Base-by-base conservation (phyloP, 179 eudicot species). In the Actinidia polygama region DNA sequence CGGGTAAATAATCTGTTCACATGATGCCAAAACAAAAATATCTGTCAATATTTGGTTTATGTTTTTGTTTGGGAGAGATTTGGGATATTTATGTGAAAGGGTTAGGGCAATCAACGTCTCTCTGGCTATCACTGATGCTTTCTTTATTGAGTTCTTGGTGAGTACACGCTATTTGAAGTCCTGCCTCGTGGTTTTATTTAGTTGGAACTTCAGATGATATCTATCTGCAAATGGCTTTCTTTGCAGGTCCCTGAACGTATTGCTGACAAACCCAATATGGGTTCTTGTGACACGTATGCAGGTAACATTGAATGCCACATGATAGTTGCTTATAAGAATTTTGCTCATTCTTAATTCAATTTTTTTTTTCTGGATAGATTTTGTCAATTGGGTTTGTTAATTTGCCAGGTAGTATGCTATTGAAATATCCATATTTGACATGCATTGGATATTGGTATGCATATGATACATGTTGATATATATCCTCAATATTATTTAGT, bases 251-350 rank as follows among this genome's bases (percentile, higher is more conserved):
- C 81, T 95, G 75, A 95, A 95, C 79, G 99, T 95, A 85, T 84
- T 95, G 89, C 85, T 93, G 84, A 95, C 99, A 61, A 95, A 82
- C 86, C 99, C 99, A 50, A 91, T 95, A 85, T 95, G 99, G 99
- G 98, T 95, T 78, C 94, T 95, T 73, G 99, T 95, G 80, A 95
- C 99, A 72, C 97, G 99, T n/a, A 94, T 95, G 99, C 99, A 95
- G 98, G 99, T 94, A 78, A 86, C 58, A 76, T 67, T 59, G 36
- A 51, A 16, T 76, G 49, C 83, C 79, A 24, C 64, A 59, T 63
- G 80, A 74, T 70, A 36, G 30, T 49, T 68, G 36, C 59, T 7
- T 79, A 64, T 26, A 49, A 12, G 64, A 50, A 49, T 9, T 64
- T 47, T 54, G 14, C 7, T 18, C 14, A 24, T 68, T 80, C 75